Conservation (phyloP, 1,284 basidiomycete species). For the Vanrija pseudolonga region DNA sequence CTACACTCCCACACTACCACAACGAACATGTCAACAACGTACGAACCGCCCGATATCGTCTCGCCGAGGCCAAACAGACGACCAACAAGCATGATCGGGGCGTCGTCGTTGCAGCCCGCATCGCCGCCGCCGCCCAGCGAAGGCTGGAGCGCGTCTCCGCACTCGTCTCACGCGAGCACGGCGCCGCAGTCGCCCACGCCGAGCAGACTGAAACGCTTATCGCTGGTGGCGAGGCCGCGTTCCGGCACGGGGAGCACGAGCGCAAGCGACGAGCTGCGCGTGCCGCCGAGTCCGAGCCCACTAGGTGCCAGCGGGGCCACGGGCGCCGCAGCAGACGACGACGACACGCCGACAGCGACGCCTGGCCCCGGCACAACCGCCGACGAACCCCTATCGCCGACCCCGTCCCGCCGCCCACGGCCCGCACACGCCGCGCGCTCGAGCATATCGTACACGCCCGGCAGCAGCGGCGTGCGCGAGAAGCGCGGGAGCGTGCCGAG, state of each 20-base stretch:
- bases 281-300: neutral
- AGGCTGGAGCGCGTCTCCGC: too few relatives aligned
- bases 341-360: too few relatives aligned
- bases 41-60: too few relatives aligned
- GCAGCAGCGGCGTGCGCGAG: neutral
- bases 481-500: neutral
- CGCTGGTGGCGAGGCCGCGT: slow-evolving; percentile 12
- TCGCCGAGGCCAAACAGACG: neutral
- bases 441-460: neutral
- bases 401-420: neutral
- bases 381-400: neutral
- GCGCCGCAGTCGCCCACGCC: neutral
- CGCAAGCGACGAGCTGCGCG: neutral
- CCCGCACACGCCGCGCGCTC: neutral
- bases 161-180: too few relatives aligned
- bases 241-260: neutral
- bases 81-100: neutral
- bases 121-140: neutral
- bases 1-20: too few relatives aligned
- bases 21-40: too few relatives aligned
- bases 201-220: slow-evolving; percentile 22
- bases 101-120: neutral
- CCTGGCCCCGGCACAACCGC: too few relatives aligned
- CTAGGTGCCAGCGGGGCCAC: neutral
- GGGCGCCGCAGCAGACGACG: neutral